Evolutionary conservation across 164 flowering plant genomes (phyloP), one percentile per base, ranked within the genome.

Genomic region (Piper betle): DNA sequence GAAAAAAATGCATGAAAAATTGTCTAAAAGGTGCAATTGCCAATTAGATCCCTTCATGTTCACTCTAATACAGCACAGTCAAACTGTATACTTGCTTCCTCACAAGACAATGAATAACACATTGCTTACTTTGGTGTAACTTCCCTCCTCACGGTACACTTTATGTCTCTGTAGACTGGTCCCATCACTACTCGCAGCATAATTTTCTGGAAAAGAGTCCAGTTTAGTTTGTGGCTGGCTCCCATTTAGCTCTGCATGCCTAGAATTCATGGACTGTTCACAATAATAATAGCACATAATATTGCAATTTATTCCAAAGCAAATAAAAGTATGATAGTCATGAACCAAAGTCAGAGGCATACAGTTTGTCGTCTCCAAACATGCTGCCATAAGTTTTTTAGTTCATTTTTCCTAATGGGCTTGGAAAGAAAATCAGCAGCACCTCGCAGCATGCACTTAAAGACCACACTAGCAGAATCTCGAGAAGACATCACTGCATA

Each of bases 391-490:
- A 93, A 69, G 72, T 87, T 93, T 61, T 75, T 86, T 37, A 93
- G 77, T 72, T 93, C 99, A 66, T 93, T 93, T 70, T 75, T 93
- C 74, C 99, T 76, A 43, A 93, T 58, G 18, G 99, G 99, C 78
- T 93, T 93, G 46, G 88, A 82, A 50, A 93, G 92, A 78, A 86
- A 93, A 70, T 93, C 99, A n/a, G 88, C 86, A 67, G 96, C 99
- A 65, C 99, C 99, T 74, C 80, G 82, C 78, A 84, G 53, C 96
- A 90, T 89, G 80, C 96, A 93, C 66, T 85, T 83, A 61, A 84
- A 84, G 20, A 88, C 97, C 25, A 81, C 74, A 66, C 80, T 79
- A 38, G 88, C 69, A 16, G 96, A 82, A 75, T 89, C 99, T 46
- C 84, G 70, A 1, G 83, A 76, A 40, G 99, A 93, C 97, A 93